Evolutionary conservation across 1,139 yeast species (phyloP).

Genomic region (Candida pseudocylindracea): DNA sequence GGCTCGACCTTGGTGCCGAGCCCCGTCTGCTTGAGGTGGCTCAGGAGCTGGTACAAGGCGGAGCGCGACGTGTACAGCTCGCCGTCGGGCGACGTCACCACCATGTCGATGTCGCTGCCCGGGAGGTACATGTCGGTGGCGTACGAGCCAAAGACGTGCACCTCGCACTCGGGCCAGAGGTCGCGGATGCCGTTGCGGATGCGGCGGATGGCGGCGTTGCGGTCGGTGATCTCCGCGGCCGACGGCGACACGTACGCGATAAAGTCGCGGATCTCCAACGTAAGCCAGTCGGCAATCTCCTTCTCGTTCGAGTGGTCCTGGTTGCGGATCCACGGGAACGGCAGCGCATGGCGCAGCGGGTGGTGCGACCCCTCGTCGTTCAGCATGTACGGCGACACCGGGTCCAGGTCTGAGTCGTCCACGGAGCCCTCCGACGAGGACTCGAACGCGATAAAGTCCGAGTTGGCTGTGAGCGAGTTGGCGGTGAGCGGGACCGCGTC

Average conservation of each 20-base stretch:
- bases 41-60: conserved; percentile 52
- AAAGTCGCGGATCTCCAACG: conserved; percentile 73
- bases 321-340: conserved; percentile 64
- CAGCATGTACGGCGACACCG: too few species aligned
- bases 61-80: conserved; percentile 40
- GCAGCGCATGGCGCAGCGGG: conserved; percentile 5
- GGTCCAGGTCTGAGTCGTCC: too few species aligned
- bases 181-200: conserved; percentile 30
- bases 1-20: conserved; percentile 65
- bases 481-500: too few species aligned
- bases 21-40: conserved; percentile 36
- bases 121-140: conserved; percentile 91
- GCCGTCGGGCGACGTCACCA: conserved; percentile 43
- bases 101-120: conserved; percentile 94
- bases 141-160: conserved; percentile 83
- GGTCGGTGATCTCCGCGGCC: conserved; percentile 40
- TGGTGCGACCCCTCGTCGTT: too few species aligned
- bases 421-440: too few species aligned
- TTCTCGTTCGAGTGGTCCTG: conserved; percentile 54
- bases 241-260: conserved; percentile 79
- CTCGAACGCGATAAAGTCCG: too few species aligned
- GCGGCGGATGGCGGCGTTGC: conserved; percentile 45
- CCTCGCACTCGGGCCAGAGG: conserved; percentile 67
- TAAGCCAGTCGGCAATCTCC: conserved; percentile 73
- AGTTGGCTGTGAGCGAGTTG: too few species aligned